A percentile compares a stretch with the other conserved stretches of the same genome.
Conservation (phyloP, 2,329 filamentous ascomycete genomes). For the Verticillium klebahnii region DNA sequence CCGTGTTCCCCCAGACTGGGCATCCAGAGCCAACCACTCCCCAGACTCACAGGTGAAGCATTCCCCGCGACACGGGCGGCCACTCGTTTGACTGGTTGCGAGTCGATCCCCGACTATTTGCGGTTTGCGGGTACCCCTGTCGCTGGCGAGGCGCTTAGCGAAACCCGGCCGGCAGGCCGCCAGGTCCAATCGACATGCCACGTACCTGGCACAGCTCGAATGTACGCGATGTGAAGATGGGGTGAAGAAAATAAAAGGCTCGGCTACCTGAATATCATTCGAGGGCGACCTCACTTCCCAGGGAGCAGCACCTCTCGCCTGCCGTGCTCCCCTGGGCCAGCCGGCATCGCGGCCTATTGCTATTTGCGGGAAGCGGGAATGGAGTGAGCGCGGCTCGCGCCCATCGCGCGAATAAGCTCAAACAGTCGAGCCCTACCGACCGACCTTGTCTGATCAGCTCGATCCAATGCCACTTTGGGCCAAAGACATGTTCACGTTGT, state of each 20-base stretch:
- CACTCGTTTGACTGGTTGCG: slow-evolving; percentile 3
- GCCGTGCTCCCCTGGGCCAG: no score
- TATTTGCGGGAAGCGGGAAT: no score
- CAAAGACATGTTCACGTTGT: no score
- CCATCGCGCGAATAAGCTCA: no score
- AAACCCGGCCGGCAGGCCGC: slow-evolving; percentile 40
- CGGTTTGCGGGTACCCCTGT: slow-evolving; percentile 1
- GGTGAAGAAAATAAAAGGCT: neutral
- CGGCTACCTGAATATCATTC: neutral
- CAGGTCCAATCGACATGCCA: neutral
- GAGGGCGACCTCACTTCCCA: no score
- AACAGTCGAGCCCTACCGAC: no score
- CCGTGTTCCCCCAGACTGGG: slow-evolving; percentile 1
- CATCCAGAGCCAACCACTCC: neutral
- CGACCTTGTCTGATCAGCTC: no score
- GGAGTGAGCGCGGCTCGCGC: no score
- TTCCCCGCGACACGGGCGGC: neutral
- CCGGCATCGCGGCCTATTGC: no score
- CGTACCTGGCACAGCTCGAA: no score
- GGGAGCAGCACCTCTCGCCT: no score
- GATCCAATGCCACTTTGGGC: no score
- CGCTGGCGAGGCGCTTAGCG: slow-evolving; percentile 8
- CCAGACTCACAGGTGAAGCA: neutral
- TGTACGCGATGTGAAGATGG: neutral
- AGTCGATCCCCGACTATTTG: slow-evolving; percentile 5